Conservation (phyloP, 371 early-diverging fungal genomes). For the Zopfochytrium polystomum region DNA sequence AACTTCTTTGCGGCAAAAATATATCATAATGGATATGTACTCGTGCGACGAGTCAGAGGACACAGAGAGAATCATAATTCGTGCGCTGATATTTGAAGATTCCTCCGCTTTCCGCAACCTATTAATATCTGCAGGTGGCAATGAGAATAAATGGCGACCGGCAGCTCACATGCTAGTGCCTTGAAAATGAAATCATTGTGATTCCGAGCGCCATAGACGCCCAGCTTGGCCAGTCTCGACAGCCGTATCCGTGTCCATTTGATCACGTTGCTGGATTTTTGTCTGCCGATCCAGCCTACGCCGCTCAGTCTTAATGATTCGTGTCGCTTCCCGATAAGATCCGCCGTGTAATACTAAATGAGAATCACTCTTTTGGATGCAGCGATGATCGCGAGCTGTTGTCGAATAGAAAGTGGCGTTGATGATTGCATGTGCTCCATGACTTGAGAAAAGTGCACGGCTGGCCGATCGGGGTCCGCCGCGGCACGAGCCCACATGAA, state of each 20-base stretch:
- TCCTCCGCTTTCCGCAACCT: background rate
- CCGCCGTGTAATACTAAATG: no score
- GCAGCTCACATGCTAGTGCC: slow-evolving; percentile 57
- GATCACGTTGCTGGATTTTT: no score
- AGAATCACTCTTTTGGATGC: no score
- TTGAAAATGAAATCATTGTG: slow-evolving; percentile 54
- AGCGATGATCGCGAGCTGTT: no score
- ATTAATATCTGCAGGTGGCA: background rate
- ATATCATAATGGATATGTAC: slow-evolving; percentile 93
- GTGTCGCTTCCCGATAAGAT: background rate
- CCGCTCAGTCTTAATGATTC: background rate
- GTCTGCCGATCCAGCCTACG: no score
- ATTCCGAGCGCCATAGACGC: slow-evolving; percentile 8
- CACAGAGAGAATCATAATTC: slow-evolving; percentile 80
- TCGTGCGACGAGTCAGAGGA: slow-evolving; percentile 83
- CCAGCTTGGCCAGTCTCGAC: background rate
- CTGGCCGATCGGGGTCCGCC: no score
- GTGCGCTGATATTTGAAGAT: slow-evolving; percentile 47
- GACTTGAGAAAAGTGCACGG: no score
- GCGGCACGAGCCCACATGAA: no score
- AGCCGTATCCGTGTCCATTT: background rate
- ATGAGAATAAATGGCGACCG: slow-evolving; percentile 57
- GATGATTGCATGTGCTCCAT: no score
- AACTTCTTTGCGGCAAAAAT: slow-evolving; percentile 93
- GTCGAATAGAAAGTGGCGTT: no score